Conservation (phyloP, 257 asterid species). For the Capsicum pubescens region DNA sequence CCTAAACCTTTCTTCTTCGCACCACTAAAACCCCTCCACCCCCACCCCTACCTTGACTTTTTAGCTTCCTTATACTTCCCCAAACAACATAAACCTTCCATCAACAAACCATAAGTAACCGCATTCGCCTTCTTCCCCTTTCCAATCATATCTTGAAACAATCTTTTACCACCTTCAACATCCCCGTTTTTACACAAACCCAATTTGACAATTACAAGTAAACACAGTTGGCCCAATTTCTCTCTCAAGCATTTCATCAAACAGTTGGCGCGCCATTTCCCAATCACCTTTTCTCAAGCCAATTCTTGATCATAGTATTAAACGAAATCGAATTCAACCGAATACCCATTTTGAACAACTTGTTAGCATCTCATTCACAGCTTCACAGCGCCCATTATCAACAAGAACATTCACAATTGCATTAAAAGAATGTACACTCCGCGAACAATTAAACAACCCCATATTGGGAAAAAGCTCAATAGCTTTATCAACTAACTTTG, state of each 20-base stretch:
- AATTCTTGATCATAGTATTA: slow-evolving; percentile 77
- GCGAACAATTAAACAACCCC: slow-evolving; percentile 67
- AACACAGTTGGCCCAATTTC: slow-evolving; percentile 71
- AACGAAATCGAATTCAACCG: slow-evolving; percentile 69
- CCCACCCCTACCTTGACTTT: slow-evolving; percentile 43
- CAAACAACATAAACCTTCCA: slow-evolving; percentile 72
- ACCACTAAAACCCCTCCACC: too few species aligned
- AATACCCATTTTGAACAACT: slow-evolving; percentile 61
- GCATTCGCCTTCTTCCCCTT: slow-evolving; percentile 66
- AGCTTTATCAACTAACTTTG: slow-evolving; percentile 56
- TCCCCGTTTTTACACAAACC: slow-evolving; percentile 72
- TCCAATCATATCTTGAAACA: slow-evolving; percentile 74
- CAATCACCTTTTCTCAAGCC: slow-evolving; percentile 60
- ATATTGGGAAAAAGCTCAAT: slow-evolving; percentile 55
- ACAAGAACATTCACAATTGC: slow-evolving; percentile 72
- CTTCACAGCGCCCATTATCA: slow-evolving; percentile 45
- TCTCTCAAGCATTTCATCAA: slow-evolving; percentile 87
- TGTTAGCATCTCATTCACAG: slow-evolving; percentile 58
- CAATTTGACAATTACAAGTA: slow-evolving; percentile 76
- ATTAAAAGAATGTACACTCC: slow-evolving; percentile 70
- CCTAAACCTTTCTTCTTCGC: too few species aligned
- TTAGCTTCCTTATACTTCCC: slow-evolving; percentile 71
- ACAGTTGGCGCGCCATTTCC: slow-evolving; percentile 64
- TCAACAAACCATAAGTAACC: slow-evolving; percentile 70
- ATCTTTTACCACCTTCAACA: slow-evolving; percentile 53